These are phyloP conservation scores for Multifurca ochricompacta DNA, from an alignment of 768 basidiomycete genomes.

Conservation along the genomic window DNA sequence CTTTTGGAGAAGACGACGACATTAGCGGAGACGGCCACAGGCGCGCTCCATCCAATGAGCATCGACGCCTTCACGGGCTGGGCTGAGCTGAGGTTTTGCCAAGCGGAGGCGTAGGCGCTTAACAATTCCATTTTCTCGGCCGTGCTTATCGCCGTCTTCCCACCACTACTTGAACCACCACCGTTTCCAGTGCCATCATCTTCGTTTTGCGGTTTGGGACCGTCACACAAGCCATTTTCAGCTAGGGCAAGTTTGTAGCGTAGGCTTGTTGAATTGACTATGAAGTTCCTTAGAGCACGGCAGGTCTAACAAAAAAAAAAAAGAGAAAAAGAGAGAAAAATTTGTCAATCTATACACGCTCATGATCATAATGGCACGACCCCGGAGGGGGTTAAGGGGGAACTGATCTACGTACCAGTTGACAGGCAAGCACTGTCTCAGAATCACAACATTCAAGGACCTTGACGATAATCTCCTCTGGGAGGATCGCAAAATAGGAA, in stretches of 20 bases:
- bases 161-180: too few species aligned
- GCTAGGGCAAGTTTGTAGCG: conserved; percentile 12
- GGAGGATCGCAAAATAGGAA: neutral
- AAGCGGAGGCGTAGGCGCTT: neutral
- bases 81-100: neutral
- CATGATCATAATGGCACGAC: too few species aligned
- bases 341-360: neutral
- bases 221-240: conserved; percentile 11
- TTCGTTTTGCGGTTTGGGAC: too few species aligned
- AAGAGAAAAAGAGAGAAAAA: too few species aligned
- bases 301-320: neutral
- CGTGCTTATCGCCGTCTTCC: neutral
- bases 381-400: too few species aligned
- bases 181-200: too few species aligned
- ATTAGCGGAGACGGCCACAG: conserved; percentile 3
- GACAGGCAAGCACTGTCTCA: conserved; percentile 1
- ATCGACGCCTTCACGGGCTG: neutral
- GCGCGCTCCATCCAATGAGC: conserved; percentile 2
- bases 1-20: conserved; percentile 3
- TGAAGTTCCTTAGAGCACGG: neutral
- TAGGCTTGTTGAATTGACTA: neutral
- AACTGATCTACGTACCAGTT: neutral
- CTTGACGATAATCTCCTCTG: conserved; percentile 7
- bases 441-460: conserved; percentile 6
- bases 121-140: conserved; percentile 8